Evolutionary conservation across 1,284 basidiomycete genomes (phyloP).

Genomic region (Cutaneotrichosporon mucoides): DNA sequence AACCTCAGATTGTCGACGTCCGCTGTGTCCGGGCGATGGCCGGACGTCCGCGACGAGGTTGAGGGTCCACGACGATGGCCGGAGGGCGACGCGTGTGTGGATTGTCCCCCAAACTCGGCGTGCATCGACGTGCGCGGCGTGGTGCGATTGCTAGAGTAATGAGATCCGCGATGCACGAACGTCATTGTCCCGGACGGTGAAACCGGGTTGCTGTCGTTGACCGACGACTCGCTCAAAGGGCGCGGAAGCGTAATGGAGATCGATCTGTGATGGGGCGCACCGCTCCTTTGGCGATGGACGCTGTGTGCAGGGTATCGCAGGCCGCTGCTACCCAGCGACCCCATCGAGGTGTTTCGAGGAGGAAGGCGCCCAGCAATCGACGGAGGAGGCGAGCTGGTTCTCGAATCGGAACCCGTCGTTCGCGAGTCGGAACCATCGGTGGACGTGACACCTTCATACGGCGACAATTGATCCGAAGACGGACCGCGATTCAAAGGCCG

Average conservation of each 20-base stretch:
- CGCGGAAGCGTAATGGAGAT: slow-evolving; percentile 14
- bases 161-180: neutral
- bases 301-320: too few relatives aligned
- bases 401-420: slow-evolving; percentile 7
- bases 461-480: slow-evolving; percentile 6
- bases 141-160: neutral
- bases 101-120: slow-evolving; percentile 3
- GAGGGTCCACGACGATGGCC: slow-evolving; percentile 7
- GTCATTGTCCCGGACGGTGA: neutral
- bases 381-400: slow-evolving; percentile 10
- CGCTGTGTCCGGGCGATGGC: neutral
- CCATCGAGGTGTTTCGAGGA: neutral
- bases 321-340: neutral
- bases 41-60: neutral
- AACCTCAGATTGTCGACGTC: neutral
- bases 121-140: slow-evolving; percentile 1
- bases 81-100: neutral
- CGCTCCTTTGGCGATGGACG: slow-evolving; percentile 1
- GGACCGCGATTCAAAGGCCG: too few relatives aligned
- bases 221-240: slow-evolving; percentile 10
- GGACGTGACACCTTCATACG: neutral
- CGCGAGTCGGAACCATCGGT: slow-evolving; percentile 6
- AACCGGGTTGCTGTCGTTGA: neutral
- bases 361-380: slow-evolving; percentile 8
- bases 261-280: slow-evolving; percentile 12